Conservation (phyloP, 306 rosid genomes). For the Lathyrus aphaca region DNA sequence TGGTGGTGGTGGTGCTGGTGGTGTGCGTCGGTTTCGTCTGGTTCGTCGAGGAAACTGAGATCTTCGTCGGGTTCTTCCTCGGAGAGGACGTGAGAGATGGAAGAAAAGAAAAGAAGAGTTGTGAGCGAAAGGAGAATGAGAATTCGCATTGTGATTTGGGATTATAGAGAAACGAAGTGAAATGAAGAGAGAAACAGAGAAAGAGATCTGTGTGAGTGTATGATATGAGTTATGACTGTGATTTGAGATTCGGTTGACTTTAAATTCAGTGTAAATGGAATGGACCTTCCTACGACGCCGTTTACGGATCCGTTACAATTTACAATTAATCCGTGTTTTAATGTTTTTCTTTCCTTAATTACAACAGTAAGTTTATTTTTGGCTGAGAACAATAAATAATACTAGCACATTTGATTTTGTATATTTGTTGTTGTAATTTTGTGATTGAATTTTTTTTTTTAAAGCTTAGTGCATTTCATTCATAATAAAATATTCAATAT, state of each 20-base stretch:
- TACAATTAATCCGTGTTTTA: too few species aligned
- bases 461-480: too few species aligned
- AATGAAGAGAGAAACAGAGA: not conserved
- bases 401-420: too few species aligned
- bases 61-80: conserved; percentile 67
- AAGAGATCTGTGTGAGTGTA: not conserved
- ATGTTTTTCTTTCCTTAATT: too few species aligned
- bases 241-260: conserved; percentile 35
- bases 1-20: conserved; percentile 31
- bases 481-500: too few species aligned
- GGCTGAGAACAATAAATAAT: too few species aligned
- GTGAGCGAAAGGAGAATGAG: conserved; percentile 53
- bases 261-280: not conserved
- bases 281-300: conserved; percentile 16
- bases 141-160: conserved; percentile 57
- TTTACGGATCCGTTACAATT: not conserved
- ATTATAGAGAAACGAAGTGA: not conserved
- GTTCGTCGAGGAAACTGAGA: conserved; percentile 88
- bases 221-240: not conserved
- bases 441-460: too few species aligned
- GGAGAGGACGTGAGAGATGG: conserved; percentile 52
- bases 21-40: conserved; percentile 38
- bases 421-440: too few species aligned
- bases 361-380: too few species aligned
- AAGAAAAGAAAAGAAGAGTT: conserved; percentile 68